Percentiles rank a stretch among this genome's conserved stretches.
phyloP scores from a whole-genome alignment of 345 rosid species.

The Eucalyptus viminalis region DNA sequence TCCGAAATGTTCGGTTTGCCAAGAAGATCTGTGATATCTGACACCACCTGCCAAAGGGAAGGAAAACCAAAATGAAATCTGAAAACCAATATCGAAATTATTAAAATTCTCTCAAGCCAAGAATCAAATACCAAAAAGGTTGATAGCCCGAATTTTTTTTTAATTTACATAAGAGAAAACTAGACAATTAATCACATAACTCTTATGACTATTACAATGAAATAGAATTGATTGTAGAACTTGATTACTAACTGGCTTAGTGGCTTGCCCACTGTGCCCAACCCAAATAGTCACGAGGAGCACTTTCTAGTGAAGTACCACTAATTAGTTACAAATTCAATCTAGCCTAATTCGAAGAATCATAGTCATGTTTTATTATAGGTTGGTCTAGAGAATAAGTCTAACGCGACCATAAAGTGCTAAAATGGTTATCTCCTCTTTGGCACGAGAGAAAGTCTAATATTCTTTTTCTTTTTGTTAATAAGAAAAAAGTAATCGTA shows the following conservation, averaged over 20 bases:
- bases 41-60: not conserved
- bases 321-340: not conserved
- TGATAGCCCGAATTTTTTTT: not conserved
- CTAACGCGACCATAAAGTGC: not conserved
- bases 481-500: not conserved
- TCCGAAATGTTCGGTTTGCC: constrained; percentile 43
- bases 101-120: not conserved
- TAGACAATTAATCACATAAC: not conserved
- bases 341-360: not conserved
- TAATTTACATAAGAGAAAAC: not conserved
- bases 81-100: not conserved
- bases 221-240: not conserved
- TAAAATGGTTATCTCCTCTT: not conserved
- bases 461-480: not conserved
- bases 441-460: not conserved
- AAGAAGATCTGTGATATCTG: not conserved
- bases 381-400: not conserved
- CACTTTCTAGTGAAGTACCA: not conserved
- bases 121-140: not conserved
- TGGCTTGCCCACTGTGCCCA: not conserved
- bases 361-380: not conserved
- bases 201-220: not conserved
- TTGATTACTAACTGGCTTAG: not conserved
- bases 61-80: not conserved
- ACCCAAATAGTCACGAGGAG: not conserved